phyloP scores from a whole-genome alignment of 495 filamentous ascomycete species.

The Sordaria brevicollis region DNA sequence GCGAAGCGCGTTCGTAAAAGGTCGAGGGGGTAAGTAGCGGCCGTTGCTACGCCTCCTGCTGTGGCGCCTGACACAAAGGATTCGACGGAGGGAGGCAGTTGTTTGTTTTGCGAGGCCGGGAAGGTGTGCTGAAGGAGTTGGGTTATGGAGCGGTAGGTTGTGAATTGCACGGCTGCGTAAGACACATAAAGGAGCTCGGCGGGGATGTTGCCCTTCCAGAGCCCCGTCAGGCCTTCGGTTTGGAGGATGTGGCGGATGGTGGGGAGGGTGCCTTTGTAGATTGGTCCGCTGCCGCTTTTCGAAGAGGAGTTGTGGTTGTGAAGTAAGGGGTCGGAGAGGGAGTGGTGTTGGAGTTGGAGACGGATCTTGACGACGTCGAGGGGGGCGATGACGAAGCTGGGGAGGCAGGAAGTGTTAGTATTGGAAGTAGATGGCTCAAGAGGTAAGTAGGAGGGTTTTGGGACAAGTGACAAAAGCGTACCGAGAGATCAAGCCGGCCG shows the following conservation, averaged over 20 bases:
- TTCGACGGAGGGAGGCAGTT: conserved; percentile 45
- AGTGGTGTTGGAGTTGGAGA: conserved; percentile 82
- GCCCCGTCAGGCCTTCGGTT: conserved; percentile 71
- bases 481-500: conserved; percentile 83
- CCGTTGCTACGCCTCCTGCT: conserved; percentile 73
- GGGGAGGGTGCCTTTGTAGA: conserved; percentile 69
- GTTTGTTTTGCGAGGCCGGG: conserved; percentile 21
- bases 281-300: conserved; percentile 41
- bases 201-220: conserved; percentile 98
- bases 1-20: conserved; percentile 91
- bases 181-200: conserved; percentile 87
- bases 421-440: neutral
- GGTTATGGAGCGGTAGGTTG: conserved; percentile 67
- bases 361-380: conserved; percentile 95
- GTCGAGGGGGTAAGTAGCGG: conserved; percentile 84
- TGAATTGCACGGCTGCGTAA: conserved; percentile 85
- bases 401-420: neutral
- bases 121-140: conserved; percentile 41
- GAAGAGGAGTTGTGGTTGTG: conserved; percentile 24
- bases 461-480: conserved; percentile 67
- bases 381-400: conserved; percentile 79
- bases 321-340: conserved; percentile 56
- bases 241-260: conserved; percentile 67
- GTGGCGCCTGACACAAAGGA: conserved; percentile 70
- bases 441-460: neutral